phyloP scores from a whole-genome alignment of 768 basidiomycete species.

The Pleurotus citrinopileatus region DNA sequence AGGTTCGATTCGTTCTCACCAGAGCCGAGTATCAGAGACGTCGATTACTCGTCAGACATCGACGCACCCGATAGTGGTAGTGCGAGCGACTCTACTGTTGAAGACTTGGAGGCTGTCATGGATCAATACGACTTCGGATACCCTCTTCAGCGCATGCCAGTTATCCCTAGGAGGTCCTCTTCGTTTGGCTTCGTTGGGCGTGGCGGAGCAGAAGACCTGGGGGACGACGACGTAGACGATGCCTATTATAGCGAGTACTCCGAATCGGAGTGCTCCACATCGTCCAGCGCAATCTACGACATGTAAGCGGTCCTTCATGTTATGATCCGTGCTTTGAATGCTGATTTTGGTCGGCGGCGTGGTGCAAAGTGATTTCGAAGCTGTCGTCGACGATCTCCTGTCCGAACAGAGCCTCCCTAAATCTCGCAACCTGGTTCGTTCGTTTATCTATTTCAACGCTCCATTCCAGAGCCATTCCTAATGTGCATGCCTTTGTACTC shows the following conservation, averaged over 20 bases:
- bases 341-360: not conserved
- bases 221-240: not conserved
- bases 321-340: slow-evolving; percentile 1
- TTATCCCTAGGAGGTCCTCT: not conserved
- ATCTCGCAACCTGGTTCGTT: slow-evolving; percentile 19
- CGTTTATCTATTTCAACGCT: no score
- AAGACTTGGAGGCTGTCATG: slow-evolving; percentile 9
- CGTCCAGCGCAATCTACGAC: slow-evolving; percentile 28
- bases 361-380: slow-evolving; percentile 26
- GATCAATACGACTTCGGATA: slow-evolving; percentile 11
- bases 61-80: slow-evolving; percentile 5
- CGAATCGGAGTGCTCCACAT: slow-evolving; percentile 24
- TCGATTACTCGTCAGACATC: slow-evolving; percentile 8
- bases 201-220: not conserved
- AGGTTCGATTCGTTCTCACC: slow-evolving; percentile 5
- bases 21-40: slow-evolving; percentile 6
- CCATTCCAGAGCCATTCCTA: no score
- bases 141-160: slow-evolving; percentile 9
- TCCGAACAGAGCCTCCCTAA: slow-evolving; percentile 20
- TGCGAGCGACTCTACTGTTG: slow-evolving; percentile 12
- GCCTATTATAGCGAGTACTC: slow-evolving; percentile 11
- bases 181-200: not conserved
- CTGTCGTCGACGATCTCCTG: slow-evolving; percentile 27
- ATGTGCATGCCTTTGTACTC: not conserved
- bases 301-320: slow-evolving; percentile 19